These are phyloP conservation scores for Phialophora macrospora DNA, from an alignment of 2,329 filamentous ascomycete genomes.

Conservation along the genomic window DNA sequence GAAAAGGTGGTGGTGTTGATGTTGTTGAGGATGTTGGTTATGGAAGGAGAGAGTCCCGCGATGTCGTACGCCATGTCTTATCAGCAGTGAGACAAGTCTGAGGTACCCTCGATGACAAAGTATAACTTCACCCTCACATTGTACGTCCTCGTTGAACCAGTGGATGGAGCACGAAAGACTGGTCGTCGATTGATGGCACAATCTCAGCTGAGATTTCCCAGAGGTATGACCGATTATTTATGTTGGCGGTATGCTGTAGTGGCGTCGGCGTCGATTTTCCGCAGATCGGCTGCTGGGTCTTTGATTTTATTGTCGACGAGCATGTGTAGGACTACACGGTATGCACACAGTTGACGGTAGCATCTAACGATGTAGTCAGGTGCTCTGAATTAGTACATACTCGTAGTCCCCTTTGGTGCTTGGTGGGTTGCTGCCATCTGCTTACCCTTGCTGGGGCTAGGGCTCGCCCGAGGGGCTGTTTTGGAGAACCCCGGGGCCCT, in stretches of 20 bases:
- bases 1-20: constrained; percentile 18
- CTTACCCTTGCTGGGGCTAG: neutral
- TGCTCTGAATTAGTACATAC: neutral
- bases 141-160: neutral
- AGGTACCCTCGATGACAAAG: neutral
- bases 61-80: constrained; percentile 11
- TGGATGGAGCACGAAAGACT: neutral
- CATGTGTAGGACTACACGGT: neutral
- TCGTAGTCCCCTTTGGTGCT: neutral
- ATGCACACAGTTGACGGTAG: neutral
- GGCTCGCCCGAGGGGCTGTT: neutral
- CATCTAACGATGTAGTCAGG: neutral
- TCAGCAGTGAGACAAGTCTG: neutral
- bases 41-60: neutral
- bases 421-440: neutral
- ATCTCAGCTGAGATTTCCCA: neutral
- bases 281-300: neutral
- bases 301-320: neutral
- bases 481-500: neutral
- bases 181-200: neutral
- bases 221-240: too few species aligned
- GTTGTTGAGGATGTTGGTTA: constrained; percentile 1
- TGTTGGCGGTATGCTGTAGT: too few species aligned
- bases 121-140: neutral
- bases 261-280: too few species aligned